Evolutionary conservation across 1,139 yeast genomes (phyloP).

Genomic region (Lodderomyces beijingensis): DNA sequence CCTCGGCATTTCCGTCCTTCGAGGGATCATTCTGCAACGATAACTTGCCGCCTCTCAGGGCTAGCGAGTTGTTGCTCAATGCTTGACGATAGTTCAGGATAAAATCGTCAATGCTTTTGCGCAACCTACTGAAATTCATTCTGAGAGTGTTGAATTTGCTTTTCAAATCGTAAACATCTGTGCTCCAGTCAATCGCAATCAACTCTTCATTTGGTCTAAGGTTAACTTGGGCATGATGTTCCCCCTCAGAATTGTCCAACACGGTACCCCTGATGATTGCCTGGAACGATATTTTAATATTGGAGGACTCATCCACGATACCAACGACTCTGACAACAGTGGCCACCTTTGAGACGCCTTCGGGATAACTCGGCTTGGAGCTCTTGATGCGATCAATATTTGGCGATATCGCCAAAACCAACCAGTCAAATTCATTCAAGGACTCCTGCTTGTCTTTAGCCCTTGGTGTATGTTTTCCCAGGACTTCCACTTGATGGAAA

Average conservation of each 20-base stretch:
- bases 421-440: slow-evolving; percentile 30
- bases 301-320: slow-evolving; percentile 41
- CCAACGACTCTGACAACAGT: slow-evolving; percentile 51
- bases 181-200: slow-evolving; percentile 26
- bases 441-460: not conserved
- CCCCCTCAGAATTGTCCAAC: slow-evolving; percentile 8
- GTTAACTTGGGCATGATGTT: slow-evolving; percentile 2
- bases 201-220: slow-evolving; percentile 23
- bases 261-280: slow-evolving; percentile 48
- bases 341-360: slow-evolving; percentile 10
- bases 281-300: slow-evolving; percentile 47
- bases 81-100: slow-evolving; percentile 36
- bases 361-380: slow-evolving; percentile 15
- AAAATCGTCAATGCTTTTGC: slow-evolving; percentile 40
- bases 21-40: slow-evolving; percentile 10
- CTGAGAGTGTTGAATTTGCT: slow-evolving; percentile 24
- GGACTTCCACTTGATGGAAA: slow-evolving; percentile 22
- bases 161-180: slow-evolving; percentile 17
- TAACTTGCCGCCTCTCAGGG: slow-evolving; percentile 8
- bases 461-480: not conserved
- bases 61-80: slow-evolving; percentile 11
- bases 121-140: slow-evolving; percentile 24
- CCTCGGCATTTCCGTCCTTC: slow-evolving; percentile 7
- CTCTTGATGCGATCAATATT: slow-evolving; percentile 34
- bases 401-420: slow-evolving; percentile 38